Evolutionary conservation across 164 flowering plant genomes (phyloP).

Genomic region (Magnolia officinalis): DNA sequence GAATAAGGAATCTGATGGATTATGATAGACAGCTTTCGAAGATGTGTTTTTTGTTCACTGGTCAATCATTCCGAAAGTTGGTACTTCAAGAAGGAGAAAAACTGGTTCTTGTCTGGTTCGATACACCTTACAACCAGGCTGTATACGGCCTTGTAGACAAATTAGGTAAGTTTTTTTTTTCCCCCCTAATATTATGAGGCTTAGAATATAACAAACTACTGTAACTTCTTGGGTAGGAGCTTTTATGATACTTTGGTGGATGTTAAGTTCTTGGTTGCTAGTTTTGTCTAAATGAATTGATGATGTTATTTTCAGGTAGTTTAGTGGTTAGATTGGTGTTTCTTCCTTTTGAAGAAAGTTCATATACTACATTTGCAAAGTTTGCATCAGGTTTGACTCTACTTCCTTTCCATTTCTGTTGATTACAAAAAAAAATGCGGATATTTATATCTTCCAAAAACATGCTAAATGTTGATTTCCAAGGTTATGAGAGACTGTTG

Average conservation of each 20-base stretch:
- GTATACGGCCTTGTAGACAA: conserved; percentile 96
- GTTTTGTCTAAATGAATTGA: neutral
- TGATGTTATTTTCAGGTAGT: conserved; percentile 57
- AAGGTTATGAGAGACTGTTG: too few species aligned
- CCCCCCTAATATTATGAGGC: neutral
- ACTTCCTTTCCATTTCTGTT: conserved; percentile 5
- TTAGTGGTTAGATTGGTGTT: conserved; percentile 91
- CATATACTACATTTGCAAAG: conserved; percentile 91
- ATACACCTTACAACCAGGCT: conserved; percentile 91
- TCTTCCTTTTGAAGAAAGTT: conserved; percentile 97
- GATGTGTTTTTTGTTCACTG: conserved; percentile 72
- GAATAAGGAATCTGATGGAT: conserved; percentile 41
- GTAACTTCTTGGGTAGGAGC: neutral
- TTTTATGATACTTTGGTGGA: neutral
- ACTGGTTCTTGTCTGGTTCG: conserved; percentile 83
- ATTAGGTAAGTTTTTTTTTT: conserved; percentile 47
- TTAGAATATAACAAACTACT: neutral
- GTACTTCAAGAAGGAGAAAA: conserved; percentile 98
- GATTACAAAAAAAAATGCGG: too few species aligned
- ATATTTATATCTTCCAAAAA: too few species aligned
- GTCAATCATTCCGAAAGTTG: conserved; percentile 77
- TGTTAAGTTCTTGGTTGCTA: neutral
- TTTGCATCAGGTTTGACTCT: conserved; percentile 77
- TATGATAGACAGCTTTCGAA: conserved; percentile 57
- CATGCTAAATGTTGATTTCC: too few species aligned